Percentiles rank a stretch among this genome's conserved stretches.
phyloP scores from a whole-genome alignment of 805 yeast species.

The Sugiyamaella valdiviana region DNA sequence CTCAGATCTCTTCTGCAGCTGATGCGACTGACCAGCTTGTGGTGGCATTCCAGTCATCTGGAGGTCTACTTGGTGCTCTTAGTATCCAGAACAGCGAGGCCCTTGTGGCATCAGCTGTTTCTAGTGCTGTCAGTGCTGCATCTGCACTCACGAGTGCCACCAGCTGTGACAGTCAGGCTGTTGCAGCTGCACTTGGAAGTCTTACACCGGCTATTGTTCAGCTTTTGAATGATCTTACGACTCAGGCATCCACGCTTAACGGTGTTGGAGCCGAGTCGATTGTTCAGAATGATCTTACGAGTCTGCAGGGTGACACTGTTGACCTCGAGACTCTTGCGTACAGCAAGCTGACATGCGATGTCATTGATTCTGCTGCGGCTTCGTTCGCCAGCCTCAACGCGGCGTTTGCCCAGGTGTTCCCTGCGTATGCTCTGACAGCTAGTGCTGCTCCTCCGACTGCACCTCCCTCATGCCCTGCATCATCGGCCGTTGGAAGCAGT shows the following conservation, averaged over 20 bases:
- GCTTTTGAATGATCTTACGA: constrained; percentile 20
- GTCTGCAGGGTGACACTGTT: constrained; percentile 19
- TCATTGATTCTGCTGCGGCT: constrained; percentile 11
- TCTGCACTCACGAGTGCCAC: constrained; percentile 9
- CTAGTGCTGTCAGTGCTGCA: constrained; percentile 5
- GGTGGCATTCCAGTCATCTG: constrained; percentile 7
- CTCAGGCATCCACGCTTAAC: constrained; percentile 24
- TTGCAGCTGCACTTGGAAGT: constrained; percentile 7
- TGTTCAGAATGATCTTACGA: constrained; percentile 22
- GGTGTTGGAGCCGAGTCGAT: constrained; percentile 21
- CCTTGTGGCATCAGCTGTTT: constrained; percentile 19
- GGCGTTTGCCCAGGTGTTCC: constrained; percentile 7
- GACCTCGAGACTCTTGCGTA: constrained; percentile 17
- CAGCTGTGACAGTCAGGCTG: constrained; percentile 14
- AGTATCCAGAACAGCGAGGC: constrained; percentile 25
- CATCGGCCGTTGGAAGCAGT: neutral
- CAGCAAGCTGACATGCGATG: constrained; percentile 16
- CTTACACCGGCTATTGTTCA: constrained; percentile 14
- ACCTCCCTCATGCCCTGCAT: neutral
- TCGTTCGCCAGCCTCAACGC: constrained; percentile 9
- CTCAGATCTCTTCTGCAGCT: constrained; percentile 8
- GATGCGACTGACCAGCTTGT: constrained; percentile 7
- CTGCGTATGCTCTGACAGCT: constrained; percentile 7
- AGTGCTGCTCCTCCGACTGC: constrained; percentile 1
- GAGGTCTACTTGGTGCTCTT: constrained; percentile 27